Base-by-base conservation (phyloP, 495 filamentous ascomycete species). In the Penicillium diatomitis region DNA sequence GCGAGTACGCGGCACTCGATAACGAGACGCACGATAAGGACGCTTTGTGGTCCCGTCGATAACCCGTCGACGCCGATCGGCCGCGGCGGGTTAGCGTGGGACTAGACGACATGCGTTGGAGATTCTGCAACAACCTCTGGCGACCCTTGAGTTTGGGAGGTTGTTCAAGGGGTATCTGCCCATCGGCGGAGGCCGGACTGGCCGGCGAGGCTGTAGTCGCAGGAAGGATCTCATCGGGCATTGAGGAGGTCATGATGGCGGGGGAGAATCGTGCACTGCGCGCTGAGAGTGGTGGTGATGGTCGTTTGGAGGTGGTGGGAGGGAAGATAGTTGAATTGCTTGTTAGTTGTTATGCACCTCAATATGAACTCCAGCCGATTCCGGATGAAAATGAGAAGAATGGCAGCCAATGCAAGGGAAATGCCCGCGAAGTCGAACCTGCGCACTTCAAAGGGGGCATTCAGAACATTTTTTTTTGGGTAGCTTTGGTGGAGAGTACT, bases 11-110 rank as follows among this genome's bases (percentile, higher is more conserved):
- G 6, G 76, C 67, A 20, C 86, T 81, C 44, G 80, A 75, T 46
- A 96, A 75, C 44, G 90, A 95, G 35, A 89, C 83, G 60, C 89
- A 96, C 12, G 92, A 96, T 50, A 95, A 72, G 10, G 85, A 94
- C 3, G 82, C 86, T 63, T 80, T 84, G 51, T 82, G 80, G 41
- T 81, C 74, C 48, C 79, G 78, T 54, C 84, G 71, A 56, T 84
- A 84, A 32, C 68, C 71, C 34, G 71, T 70, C 5, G 80, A 76
- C 39, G 71, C 66, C 32, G 71, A 74, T 52, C 85, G 79, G 30
- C 80, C 74, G 42, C 83, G 62, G 45, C 81, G 80, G 32, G 77
- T 67, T 30, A 97, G 69, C 27, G 87, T 85, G 7, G 88, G 85
- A 2, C 86, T 89, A 2, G 92, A 96, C 10, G 90, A 86, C 50